phyloP scores from a whole-genome alignment of 1,139 yeast species.

The Saccharomycopsis hybrid region DNA sequence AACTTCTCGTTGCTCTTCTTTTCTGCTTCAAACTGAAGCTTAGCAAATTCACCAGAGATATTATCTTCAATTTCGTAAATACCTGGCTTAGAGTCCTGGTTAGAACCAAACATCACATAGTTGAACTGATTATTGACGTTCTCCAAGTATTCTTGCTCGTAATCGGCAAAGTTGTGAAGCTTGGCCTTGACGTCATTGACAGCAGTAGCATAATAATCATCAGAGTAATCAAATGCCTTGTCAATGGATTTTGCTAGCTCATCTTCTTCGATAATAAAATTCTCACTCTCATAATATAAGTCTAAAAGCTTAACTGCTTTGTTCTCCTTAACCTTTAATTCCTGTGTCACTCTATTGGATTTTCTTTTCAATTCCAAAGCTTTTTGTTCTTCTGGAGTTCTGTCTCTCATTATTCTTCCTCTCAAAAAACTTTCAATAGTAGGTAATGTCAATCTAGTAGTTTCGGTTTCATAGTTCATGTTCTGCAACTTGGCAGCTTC shows the following conservation, averaged over 20 bases:
- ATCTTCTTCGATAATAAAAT: constrained; percentile 59
- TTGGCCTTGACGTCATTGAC: constrained; percentile 3
- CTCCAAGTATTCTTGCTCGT: constrained; percentile 9
- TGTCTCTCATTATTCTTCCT: constrained; percentile 63
- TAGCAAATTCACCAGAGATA: constrained; percentile 14
- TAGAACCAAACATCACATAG: constrained; percentile 18
- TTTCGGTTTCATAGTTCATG: constrained; percentile 40
- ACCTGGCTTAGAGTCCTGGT: constrained; percentile 11
- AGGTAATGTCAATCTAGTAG: constrained; percentile 67
- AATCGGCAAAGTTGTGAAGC: constrained; percentile 4
- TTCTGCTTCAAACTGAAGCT: constrained; percentile 11
- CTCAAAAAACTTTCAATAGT: constrained; percentile 63
- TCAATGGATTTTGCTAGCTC: constrained; percentile 53
- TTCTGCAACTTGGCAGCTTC: constrained; percentile 27
- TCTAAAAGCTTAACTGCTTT: constrained; percentile 56
- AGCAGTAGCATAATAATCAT: constrained; percentile 15
- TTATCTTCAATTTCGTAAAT: constrained; percentile 19
- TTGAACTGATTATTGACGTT: constrained; percentile 14
- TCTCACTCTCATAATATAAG: constrained; percentile 64
- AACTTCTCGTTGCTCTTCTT: neutral
- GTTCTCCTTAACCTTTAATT: constrained; percentile 37
- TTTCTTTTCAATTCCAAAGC: constrained; percentile 45
- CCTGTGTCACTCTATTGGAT: constrained; percentile 43
- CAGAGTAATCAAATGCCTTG: constrained; percentile 43
- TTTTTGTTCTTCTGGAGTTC: constrained; percentile 62